Base-by-base conservation (phyloP, 176 grass and related monocot genomes). In the Poa annua region DNA sequence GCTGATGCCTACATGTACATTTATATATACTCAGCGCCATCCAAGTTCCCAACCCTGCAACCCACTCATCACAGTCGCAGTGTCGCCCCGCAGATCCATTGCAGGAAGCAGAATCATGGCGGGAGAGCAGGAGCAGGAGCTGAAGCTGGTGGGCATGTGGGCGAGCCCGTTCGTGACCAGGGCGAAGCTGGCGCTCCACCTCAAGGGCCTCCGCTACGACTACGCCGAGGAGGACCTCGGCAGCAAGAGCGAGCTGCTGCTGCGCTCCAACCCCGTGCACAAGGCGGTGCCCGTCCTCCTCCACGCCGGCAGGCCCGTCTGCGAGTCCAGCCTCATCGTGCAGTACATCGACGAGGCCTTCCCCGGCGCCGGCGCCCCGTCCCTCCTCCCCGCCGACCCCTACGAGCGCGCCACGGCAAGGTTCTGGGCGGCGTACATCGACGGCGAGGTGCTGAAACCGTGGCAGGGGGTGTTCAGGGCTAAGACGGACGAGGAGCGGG, bases 291-390 rank as follows among this genome's bases (percentile, higher is more conserved):
- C 61, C 61, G 61, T 64, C 61, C 26, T 64, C 61, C 29, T 64
- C 61, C 61, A 64, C 61, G 13, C 2, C 61, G 61, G 61, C 61
- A 64, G 0, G 61, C 61, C 61, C 61, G 61, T 64, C 61, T 64
- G 61, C 61, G 61, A 64, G 61, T 64, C 61, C 2, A 5, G 16
- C 61, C 12, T 64, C 26, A 64, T 64, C 26, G 26, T 64, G 61
- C 61, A 64, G 61, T 64, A 64, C 61, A 33, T 64, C 61, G 61
- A 64, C 61, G 61, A 64, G 61, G 61, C 61, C 13, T 64, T 64
- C 61, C 25, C 24, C 8, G 54, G 42, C 39, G 5, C 54, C 56
- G 10, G 9, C 56, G 10, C 20, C 5, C 25, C 61, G 61, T 33
- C 13, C 0, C 13, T 64, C 61, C 61, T 64, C 26, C 61, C 61